A percentile compares a stretch with the other conserved stretches of the same genome.
These are phyloP conservation scores for Gynostemma pentaphyllum DNA, from an alignment of 306 rosid species.

Conservation along the genomic window DNA sequence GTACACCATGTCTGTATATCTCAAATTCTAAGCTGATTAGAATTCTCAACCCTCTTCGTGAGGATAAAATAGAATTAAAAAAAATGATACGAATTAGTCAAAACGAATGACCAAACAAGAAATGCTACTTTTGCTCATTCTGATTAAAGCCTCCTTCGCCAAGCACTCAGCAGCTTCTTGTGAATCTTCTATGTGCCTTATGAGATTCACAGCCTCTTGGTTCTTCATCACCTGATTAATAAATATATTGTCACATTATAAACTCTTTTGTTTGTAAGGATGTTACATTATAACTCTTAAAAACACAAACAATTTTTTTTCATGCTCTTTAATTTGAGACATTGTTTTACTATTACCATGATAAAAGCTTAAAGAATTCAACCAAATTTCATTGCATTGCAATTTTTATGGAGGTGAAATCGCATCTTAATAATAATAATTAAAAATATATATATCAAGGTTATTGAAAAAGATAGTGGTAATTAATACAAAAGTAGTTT, in stretches of 20 bases:
- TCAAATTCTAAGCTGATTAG: neutral
- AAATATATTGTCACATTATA: neutral
- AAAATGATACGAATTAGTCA: constrained; percentile 18
- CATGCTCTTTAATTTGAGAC: neutral
- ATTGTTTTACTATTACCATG: neutral
- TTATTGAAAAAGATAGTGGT: neutral
- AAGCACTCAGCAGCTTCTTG: constrained; percentile 71
- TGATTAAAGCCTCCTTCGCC: constrained; percentile 64
- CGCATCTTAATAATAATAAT: neutral
- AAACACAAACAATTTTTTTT: too few relatives aligned
- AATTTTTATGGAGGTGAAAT: neutral
- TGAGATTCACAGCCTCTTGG: constrained; percentile 86
- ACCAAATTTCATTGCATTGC: neutral
- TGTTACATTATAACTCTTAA: too few relatives aligned
- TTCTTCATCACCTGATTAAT: constrained; percentile 54
- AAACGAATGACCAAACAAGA: constrained; percentile 82
- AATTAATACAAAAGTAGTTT: neutral
- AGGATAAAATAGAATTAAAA: neutral
- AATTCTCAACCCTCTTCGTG: too few relatives aligned
- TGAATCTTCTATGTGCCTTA: constrained; percentile 62
- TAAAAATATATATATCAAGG: neutral
- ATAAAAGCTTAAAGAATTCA: neutral
- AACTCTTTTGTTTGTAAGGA: too few relatives aligned
- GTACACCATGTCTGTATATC: neutral
- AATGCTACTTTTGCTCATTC: constrained; percentile 67